These are phyloP conservation scores for Spathaspora sp. DNA, from an alignment of 805 yeast genomes.

Conservation along the genomic window DNA sequence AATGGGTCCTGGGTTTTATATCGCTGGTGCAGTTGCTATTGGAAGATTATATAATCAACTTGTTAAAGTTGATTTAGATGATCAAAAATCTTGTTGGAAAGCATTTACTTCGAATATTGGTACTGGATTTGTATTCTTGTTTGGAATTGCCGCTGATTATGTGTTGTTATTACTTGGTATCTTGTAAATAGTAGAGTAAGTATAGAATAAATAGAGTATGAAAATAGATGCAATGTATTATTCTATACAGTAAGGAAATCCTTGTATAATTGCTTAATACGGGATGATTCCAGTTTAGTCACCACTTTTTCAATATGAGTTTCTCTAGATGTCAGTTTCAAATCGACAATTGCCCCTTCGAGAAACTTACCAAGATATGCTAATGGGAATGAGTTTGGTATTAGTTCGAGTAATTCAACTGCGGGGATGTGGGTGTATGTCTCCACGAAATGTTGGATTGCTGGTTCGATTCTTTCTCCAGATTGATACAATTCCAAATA, in stretches of 20 bases:
- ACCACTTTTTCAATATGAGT: constrained; percentile 22
- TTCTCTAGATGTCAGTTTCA: constrained; percentile 16
- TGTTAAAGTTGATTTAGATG: constrained; percentile 68
- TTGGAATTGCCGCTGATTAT: constrained; percentile 67
- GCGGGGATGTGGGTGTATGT: constrained; percentile 14
- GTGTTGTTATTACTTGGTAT: constrained; percentile 46
- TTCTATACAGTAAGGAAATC: background rate
- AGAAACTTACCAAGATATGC: constrained; percentile 25
- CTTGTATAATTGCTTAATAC: constrained; percentile 4
- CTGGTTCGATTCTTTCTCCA: constrained; percentile 8
- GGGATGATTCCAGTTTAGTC: constrained; percentile 21
- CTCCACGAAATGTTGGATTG: constrained; percentile 26
- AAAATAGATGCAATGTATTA: no score
- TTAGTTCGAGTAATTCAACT: constrained; percentile 20
- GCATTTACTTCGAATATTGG: constrained; percentile 73
- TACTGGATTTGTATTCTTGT: constrained; percentile 67
- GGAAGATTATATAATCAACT: constrained; percentile 69
- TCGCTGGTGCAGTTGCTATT: constrained; percentile 65
- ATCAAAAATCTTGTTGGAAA: constrained; percentile 79
- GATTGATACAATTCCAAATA: constrained; percentile 12
- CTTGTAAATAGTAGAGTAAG: constrained; percentile 13
- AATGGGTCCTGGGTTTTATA: constrained; percentile 81
- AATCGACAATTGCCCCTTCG: constrained; percentile 14
- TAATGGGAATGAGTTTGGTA: constrained; percentile 24
- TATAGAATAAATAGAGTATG: background rate